Evolutionary conservation across 140 eudicot species (phyloP).

Genomic region (Oenanthe javanica): DNA sequence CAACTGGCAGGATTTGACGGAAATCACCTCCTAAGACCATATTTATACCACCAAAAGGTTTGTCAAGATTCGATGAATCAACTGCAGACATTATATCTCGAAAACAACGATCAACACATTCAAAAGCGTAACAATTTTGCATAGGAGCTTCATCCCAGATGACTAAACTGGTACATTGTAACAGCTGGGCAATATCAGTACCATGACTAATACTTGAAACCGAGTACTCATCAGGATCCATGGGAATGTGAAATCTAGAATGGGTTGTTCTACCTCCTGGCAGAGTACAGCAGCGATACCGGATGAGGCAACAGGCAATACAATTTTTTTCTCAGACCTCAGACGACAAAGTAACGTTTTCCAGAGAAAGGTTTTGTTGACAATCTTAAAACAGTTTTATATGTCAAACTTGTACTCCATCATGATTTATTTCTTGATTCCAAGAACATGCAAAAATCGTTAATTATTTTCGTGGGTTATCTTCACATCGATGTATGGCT

Average conservation of each 20-base stretch:
- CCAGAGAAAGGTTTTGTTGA: neutral
- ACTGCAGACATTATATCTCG: neutral
- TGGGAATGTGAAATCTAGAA: neutral
- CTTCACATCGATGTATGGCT: no score
- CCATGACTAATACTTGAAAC: neutral
- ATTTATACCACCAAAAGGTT: neutral
- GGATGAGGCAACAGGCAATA: neutral
- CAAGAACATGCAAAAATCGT: no score
- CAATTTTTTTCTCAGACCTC: neutral
- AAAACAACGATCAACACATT: neutral
- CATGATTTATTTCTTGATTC: no score
- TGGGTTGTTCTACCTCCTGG: neutral
- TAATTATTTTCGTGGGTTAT: no score
- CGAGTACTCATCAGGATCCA: neutral
- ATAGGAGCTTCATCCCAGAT: neutral
- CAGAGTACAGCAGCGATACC: neutral
- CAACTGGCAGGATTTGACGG: neutral
- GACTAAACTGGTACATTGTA: neutral
- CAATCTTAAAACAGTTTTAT: no score
- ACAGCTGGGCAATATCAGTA: neutral
- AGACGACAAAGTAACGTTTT: neutral
- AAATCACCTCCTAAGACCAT: neutral
- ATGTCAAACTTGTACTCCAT: no score
- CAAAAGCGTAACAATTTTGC: neutral
- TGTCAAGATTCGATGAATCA: neutral